These are phyloP conservation scores for Taphrina confusa DNA, from an alignment of 1,139 yeast species.

Conservation along the genomic window DNA sequence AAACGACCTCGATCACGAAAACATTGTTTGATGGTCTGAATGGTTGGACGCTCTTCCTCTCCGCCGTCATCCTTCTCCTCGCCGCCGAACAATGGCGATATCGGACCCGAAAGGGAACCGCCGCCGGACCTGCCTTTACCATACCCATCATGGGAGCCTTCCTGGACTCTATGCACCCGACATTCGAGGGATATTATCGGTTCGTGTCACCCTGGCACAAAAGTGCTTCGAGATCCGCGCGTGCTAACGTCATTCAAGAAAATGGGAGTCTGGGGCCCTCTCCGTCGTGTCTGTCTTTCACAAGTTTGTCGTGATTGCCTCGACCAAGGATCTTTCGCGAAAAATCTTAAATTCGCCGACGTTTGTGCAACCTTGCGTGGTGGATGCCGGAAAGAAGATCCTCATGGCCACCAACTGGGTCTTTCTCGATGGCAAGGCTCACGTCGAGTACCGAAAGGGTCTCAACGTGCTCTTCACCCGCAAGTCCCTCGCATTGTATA, in stretches of 20 bases:
- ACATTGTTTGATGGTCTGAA: conserved; percentile 23
- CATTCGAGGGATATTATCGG: conserved; percentile 85
- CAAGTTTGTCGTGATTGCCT: conserved; percentile 84
- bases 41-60: conserved; percentile 32
- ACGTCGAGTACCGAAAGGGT: conserved; percentile 86
- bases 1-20: conserved; percentile 4
- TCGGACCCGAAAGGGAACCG: conserved; percentile 73
- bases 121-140: conserved; percentile 86
- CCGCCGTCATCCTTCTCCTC: conserved; percentile 25
- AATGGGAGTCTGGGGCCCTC: conserved; percentile 12
- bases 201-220: conserved; percentile 98
- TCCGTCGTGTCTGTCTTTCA: conserved; percentile 15
- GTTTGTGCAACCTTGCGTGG: conserved; percentile 94
- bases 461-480: conserved; percentile 85
- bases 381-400: conserved; percentile 91
- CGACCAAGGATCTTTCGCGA: conserved; percentile 84
- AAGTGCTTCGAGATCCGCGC: conserved; percentile 38
- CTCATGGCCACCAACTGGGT: conserved; percentile 97
- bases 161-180: conserved; percentile 91
- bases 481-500: conserved; percentile 75
- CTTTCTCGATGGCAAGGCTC: conserved; percentile 92
- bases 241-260: neutral
- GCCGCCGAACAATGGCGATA: conserved; percentile 53
- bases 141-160: conserved; percentile 96
- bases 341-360: conserved; percentile 74